A percentile compares a stretch with the other conserved stretches of the same genome.
phyloP scores from a whole-genome alignment of 768 basidiomycete genomes.

The Boletus vinaceobasis region DNA sequence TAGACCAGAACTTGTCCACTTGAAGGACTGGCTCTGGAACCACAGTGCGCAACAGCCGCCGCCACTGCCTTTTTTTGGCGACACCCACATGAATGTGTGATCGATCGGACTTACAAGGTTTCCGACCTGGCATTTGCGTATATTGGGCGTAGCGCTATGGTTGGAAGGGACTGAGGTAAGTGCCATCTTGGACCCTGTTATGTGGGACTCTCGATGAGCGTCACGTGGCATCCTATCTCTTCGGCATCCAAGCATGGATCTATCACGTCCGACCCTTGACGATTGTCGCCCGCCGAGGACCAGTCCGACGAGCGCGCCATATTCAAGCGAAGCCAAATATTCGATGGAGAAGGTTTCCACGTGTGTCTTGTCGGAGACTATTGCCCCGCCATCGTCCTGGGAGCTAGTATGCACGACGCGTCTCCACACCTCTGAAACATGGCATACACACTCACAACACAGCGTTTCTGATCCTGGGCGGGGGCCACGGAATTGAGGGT shows the following conservation, averaged over 20 bases:
- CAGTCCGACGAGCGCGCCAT: constrained; percentile 10
- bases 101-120: constrained; percentile 3
- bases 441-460: background rate
- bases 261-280: constrained; percentile 1
- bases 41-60: background rate
- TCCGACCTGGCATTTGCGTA: background rate
- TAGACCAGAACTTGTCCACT: background rate
- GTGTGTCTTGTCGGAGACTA: background rate
- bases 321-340: background rate
- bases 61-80: background rate
- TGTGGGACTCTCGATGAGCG: background rate
- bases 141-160: background rate
- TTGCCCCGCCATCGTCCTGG: background rate
- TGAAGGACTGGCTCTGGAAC: background rate
- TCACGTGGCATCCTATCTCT: background rate
- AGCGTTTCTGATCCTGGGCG: constrained; percentile 1
- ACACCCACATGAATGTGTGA: background rate
- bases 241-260: background rate
- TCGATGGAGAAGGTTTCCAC: background rate
- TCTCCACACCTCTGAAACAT: constrained; percentile 8
- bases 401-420: background rate
- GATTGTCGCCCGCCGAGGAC: background rate
- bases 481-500: constrained; percentile 1
- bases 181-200: constrained; percentile 8
- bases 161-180: constrained; percentile 5